These are phyloP conservation scores for Xylaria sp. DNA, from an alignment of 2,329 filamentous ascomycete species.

Conservation along the genomic window DNA sequence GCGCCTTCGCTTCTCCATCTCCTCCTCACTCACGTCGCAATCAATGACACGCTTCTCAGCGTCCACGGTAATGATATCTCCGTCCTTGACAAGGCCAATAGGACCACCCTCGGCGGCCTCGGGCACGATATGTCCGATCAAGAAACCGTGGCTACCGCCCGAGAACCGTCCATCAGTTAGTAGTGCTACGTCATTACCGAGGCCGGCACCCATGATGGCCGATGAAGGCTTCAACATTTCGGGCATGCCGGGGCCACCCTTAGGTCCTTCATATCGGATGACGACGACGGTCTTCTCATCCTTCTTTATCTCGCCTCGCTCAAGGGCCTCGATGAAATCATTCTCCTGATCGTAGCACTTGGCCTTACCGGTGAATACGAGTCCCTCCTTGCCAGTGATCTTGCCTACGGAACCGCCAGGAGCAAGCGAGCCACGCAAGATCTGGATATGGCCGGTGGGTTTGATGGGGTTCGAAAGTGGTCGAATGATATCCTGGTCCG, in stretches of 20 bases:
- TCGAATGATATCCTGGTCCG: constrained; percentile 86
- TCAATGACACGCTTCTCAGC: constrained; percentile 77
- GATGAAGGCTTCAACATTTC: constrained; percentile 95
- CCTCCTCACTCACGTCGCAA: constrained; percentile 73
- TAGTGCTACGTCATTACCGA: constrained; percentile 79
- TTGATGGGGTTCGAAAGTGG: constrained; percentile 87
- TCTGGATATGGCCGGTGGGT: constrained; percentile 86
- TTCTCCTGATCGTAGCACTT: constrained; percentile 86
- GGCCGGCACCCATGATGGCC: constrained; percentile 89
- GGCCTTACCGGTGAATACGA: constrained; percentile 81
- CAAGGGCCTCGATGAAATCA: constrained; percentile 80
- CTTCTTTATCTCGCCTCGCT: constrained; percentile 80
- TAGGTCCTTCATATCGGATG: constrained; percentile 92
- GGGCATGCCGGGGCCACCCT: constrained; percentile 93
- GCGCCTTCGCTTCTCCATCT: constrained; percentile 66
- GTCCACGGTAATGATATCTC: constrained; percentile 84
- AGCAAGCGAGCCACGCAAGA: constrained; percentile 84
- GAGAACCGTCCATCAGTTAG: constrained; percentile 81
- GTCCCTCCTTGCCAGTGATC: constrained; percentile 94
- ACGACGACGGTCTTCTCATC: constrained; percentile 90
- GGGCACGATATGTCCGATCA: constrained; percentile 88
- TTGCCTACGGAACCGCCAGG: constrained; percentile 90
- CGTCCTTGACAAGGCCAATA: constrained; percentile 83
- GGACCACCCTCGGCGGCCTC: constrained; percentile 88
- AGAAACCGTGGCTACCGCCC: constrained; percentile 85